phyloP scores from a whole-genome alignment of 2,329 filamentous ascomycete species.

The Epichloe glyceriae region DNA sequence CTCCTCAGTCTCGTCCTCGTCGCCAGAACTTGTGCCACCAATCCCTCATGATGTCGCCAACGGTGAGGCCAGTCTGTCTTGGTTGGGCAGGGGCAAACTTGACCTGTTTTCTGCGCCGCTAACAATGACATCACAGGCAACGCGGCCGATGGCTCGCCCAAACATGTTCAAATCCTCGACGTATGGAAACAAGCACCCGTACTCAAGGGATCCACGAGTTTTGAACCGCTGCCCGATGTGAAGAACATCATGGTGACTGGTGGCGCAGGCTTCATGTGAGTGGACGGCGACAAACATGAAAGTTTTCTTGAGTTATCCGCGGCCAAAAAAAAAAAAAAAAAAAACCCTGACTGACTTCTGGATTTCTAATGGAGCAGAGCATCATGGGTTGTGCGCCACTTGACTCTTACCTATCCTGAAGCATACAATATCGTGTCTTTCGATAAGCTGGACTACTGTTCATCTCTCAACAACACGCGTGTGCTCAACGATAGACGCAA shows the following conservation, averaged over 20 bases:
- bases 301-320: background rate
- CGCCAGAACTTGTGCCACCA: conserved; percentile 1
- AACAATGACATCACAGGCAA: background rate
- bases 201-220: conserved; percentile 56
- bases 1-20: background rate
- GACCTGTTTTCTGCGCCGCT: background rate
- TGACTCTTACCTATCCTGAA: conserved; percentile 58
- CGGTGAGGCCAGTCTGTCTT: conserved; percentile 4
- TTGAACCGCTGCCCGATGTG: conserved; percentile 53
- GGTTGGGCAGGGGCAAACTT: background rate
- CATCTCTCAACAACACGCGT: conserved; percentile 67
- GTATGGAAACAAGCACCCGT: conserved; percentile 62
- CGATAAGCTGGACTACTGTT: conserved; percentile 75
- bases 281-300: conserved; percentile 5
- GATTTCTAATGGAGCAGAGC: conserved; percentile 35
- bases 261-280: conserved; percentile 76
- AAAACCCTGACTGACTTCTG: background rate
- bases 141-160: conserved; percentile 17
- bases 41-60: conserved; percentile 5
- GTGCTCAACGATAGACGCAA: conserved; percentile 54
- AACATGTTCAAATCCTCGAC: conserved; percentile 45
- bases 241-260: conserved; percentile 77
- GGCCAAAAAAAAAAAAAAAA: background rate
- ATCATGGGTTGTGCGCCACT: conserved; percentile 71
- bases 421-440: conserved; percentile 72